These are phyloP conservation scores for Yamadazyma sp. DNA, from an alignment of 1,139 yeast species.

Conservation along the genomic window DNA sequence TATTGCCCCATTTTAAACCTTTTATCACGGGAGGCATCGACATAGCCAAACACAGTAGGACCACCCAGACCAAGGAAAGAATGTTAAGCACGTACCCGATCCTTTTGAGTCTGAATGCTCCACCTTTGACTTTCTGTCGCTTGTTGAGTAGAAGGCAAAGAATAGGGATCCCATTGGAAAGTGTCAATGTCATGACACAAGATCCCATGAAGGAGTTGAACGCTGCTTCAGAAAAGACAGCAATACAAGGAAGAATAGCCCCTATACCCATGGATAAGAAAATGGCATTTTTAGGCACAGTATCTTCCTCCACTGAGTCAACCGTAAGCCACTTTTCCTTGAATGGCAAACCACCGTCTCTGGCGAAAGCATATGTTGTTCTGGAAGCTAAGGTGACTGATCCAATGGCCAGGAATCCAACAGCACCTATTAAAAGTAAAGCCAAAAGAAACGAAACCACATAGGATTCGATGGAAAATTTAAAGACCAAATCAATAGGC, in stretches of 20 bases:
- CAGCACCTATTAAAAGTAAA: conserved; percentile 66
- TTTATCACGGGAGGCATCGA: conserved; percentile 77
- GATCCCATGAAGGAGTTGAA: conserved; percentile 86
- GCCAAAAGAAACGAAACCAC: conserved; percentile 68
- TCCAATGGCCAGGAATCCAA: conserved; percentile 76
- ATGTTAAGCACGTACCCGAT: conserved; percentile 67
- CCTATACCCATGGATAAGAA: conserved; percentile 68
- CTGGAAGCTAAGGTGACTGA: conserved; percentile 84
- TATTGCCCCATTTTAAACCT: conserved; percentile 51
- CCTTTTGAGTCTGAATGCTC: conserved; percentile 65
- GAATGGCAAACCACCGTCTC: conserved; percentile 85
- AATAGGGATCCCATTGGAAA: conserved; percentile 79
- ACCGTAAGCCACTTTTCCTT: conserved; percentile 66
- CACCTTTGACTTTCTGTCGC: conserved; percentile 64
- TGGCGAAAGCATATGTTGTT: conserved; percentile 81
- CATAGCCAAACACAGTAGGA: conserved; percentile 59
- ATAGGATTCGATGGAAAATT: conserved; percentile 66
- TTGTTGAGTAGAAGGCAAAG: conserved; percentile 60
- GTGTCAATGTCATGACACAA: conserved; percentile 74
- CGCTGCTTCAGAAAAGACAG: conserved; percentile 71
- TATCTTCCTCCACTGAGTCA: conserved; percentile 54
- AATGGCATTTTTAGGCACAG: conserved; percentile 72
- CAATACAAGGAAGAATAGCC: conserved; percentile 58
- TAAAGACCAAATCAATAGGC: conserved; percentile 68
- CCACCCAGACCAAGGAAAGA: conserved; percentile 60